Conservation (phyloP, 345 rosid genomes). For the Citrus hindsii region DNA sequence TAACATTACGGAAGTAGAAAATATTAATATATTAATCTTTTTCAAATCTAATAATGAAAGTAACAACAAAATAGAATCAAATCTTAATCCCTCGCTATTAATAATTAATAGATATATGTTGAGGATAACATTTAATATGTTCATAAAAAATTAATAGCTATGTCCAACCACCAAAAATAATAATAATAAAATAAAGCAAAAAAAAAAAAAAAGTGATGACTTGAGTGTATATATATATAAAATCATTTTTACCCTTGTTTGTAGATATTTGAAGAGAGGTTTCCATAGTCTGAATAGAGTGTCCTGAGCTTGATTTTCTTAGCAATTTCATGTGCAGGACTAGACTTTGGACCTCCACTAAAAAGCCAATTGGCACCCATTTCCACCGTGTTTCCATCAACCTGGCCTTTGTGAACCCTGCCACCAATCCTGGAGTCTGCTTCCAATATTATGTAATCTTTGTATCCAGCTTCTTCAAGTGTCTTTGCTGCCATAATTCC, state of each 20-base stretch:
- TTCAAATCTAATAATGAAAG: too few relatives aligned
- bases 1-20: too few relatives aligned
- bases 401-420: conserved; percentile 10
- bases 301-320: conserved; percentile 22
- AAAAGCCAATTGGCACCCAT: conserved; percentile 28
- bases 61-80: too few relatives aligned
- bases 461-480: conserved; percentile 23
- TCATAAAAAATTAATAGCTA: too few relatives aligned
- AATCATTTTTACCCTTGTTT: conserved; percentile 21
- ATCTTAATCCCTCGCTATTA: too few relatives aligned
- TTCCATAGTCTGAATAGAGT: conserved; percentile 6
- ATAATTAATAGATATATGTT: too few relatives aligned
- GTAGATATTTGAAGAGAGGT: conserved; percentile 24
- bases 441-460: conserved; percentile 26
- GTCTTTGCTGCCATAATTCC: conserved; percentile 37
- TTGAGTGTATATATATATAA: too few relatives aligned
- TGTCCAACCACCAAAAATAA: too few relatives aligned
- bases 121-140: too few relatives aligned
- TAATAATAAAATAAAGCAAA: too few relatives aligned
- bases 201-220: neutral
- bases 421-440: conserved; percentile 27
- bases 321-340: conserved; percentile 21
- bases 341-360: conserved; percentile 21
- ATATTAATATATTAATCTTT: too few relatives aligned
- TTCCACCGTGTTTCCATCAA: conserved; percentile 18